Evolutionary conservation across 2,329 filamentous ascomycete species (phyloP).

Genomic region (Alternaria metachromatica): DNA sequence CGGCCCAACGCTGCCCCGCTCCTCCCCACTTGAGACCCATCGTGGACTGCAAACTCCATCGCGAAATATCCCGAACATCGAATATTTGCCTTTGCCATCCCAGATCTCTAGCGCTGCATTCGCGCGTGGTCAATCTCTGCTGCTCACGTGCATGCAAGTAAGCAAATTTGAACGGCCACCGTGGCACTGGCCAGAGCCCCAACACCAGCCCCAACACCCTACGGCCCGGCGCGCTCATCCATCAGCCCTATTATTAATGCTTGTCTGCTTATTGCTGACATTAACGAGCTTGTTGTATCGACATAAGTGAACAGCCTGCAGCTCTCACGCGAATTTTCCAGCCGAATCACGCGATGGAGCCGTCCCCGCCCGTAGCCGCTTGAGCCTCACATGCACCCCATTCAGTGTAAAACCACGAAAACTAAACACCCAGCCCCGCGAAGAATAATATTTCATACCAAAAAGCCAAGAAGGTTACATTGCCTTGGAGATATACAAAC

Average conservation of each 20-base stretch:
- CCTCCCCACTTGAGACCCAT: slow-evolving; percentile 6
- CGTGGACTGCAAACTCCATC: slow-evolving; percentile 1
- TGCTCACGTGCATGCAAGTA: background rate
- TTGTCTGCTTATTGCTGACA: background rate
- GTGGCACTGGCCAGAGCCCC: background rate
- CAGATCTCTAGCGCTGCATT: background rate
- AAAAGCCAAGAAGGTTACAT: background rate
- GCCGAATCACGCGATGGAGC: background rate
- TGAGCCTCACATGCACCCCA: background rate
- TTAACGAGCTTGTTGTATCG: background rate
- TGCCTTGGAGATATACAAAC: background rate
- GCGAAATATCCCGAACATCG: background rate
- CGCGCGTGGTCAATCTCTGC: background rate
- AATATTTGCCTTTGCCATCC: slow-evolving; percentile 1
- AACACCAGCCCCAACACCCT: background rate
- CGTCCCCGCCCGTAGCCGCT: background rate
- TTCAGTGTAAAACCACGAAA: background rate
- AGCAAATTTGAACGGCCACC: background rate
- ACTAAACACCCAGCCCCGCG: background rate
- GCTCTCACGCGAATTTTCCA: background rate
- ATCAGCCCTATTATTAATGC: background rate
- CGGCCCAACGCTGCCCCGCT: slow-evolving; percentile 10
- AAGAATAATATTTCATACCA: background rate
- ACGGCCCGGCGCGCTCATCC: background rate
- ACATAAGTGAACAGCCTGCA: background rate